These are phyloP conservation scores for Beauveria medogensis DNA, from an alignment of 2,329 filamentous ascomycete genomes.

Conservation along the genomic window DNA sequence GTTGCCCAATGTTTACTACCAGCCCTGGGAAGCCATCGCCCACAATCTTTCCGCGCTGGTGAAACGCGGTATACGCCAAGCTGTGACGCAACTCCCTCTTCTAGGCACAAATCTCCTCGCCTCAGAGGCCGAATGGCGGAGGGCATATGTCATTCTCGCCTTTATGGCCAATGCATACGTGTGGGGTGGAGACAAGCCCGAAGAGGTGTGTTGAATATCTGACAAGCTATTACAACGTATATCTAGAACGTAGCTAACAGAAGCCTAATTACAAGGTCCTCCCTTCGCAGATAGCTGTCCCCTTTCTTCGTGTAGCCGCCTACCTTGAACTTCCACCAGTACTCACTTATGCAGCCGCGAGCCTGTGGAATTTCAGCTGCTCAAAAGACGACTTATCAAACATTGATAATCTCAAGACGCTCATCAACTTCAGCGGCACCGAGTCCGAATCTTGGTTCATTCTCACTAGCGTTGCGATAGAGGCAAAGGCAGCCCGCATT, in stretches of 20 bases:
- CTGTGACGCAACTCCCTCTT: conserved; percentile 61
- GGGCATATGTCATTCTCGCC: conserved; percentile 70
- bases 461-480: too few relatives aligned
- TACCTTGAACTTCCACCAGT: conserved; percentile 77
- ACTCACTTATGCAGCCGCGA: conserved; percentile 80
- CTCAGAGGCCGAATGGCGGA: conserved; percentile 64
- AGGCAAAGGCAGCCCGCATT: too few relatives aligned
- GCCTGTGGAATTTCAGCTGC: conserved; percentile 96
- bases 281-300: conserved; percentile 68
- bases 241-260: too few relatives aligned
- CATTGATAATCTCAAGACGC: conserved; percentile 60
- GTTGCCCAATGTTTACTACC: conserved; percentile 65
- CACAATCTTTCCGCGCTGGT: conserved; percentile 60
- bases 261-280: too few relatives aligned
- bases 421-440: conserved; percentile 81
- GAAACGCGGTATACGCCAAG: too few relatives aligned
- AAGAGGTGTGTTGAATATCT: conserved; percentile 58
- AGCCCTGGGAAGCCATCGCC: conserved; percentile 67
- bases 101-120: conserved; percentile 57
- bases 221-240: too few relatives aligned
- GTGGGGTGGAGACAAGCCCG: conserved; percentile 72
- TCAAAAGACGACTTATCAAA: too few relatives aligned
- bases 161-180: conserved; percentile 82
- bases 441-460: conserved; percentile 92
- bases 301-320: conserved; percentile 62